These are phyloP conservation scores for Kalaharituber pfeilii DNA, from an alignment of 2,329 filamentous ascomycete genomes.

Conservation along the genomic window DNA sequence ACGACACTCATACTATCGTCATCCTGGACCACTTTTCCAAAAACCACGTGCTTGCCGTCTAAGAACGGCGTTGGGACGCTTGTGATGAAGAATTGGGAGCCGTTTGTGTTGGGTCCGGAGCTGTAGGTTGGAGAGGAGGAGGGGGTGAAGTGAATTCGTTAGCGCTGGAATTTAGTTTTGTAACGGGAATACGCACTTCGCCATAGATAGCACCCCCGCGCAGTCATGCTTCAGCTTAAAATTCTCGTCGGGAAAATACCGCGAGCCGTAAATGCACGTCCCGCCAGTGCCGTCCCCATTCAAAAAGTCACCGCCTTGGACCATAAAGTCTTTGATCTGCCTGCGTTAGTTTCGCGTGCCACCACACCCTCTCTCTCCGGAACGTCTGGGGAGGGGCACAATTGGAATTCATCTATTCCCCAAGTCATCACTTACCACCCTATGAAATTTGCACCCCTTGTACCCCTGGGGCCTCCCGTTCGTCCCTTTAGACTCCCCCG, in stretches of 20 bases:
- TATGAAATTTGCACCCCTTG: constrained; percentile 86
- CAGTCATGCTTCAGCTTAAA: constrained; percentile 63
- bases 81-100: constrained; percentile 95
- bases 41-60: constrained; percentile 87
- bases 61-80: constrained; percentile 73
- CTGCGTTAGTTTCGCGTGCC: neutral
- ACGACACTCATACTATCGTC: constrained; percentile 54
- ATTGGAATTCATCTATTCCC: too few relatives aligned
- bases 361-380: neutral
- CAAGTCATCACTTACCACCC: constrained; percentile 53
- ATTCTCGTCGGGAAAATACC: constrained; percentile 79
- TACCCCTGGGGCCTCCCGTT: constrained; percentile 73
- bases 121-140: constrained; percentile 40
- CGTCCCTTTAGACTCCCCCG: constrained; percentile 69
- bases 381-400: neutral
- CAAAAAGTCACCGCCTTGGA: constrained; percentile 89
- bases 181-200: constrained; percentile 28
- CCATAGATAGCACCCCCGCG: constrained; percentile 78
- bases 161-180: neutral
- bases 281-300: constrained; percentile 85
- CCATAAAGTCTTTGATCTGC: constrained; percentile 92
- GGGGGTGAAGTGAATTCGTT: constrained; percentile 8
- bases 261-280: constrained; percentile 60
- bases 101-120: constrained; percentile 79
- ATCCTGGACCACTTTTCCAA: constrained; percentile 68